Conservation (phyloP, 768 basidiomycete genomes). For the Termitomyces sp. region DNA sequence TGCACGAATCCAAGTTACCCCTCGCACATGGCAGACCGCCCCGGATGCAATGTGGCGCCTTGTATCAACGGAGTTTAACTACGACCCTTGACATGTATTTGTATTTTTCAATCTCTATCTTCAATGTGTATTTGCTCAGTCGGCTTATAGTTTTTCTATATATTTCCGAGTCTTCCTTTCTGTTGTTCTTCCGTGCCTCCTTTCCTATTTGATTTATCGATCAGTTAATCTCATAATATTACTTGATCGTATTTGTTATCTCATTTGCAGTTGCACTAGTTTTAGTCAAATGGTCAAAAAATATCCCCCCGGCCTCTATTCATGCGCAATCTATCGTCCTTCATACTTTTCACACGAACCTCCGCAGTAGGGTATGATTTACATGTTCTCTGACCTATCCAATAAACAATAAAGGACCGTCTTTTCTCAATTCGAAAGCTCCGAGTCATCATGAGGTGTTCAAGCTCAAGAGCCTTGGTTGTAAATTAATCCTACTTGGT, state of each 20-base stretch:
- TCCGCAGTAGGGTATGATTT: neutral
- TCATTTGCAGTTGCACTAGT: neutral
- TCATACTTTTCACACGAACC: neutral
- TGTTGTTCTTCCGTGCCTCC: neutral
- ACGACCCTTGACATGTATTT: conserved; percentile 3
- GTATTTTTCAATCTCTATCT: conserved; percentile 8
- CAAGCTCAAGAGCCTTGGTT: neutral
- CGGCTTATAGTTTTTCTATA: neutral
- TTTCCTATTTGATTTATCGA: neutral
- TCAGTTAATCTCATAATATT: conserved; percentile 24
- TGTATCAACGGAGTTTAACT: conserved; percentile 22
- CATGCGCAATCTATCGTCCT: neutral
- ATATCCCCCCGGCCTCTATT: neutral
- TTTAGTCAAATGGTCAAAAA: no score
- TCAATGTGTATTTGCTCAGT: conserved; percentile 2
- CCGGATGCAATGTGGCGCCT: conserved; percentile 30
- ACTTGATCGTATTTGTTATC: conserved; percentile 4
- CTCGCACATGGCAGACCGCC: conserved; percentile 37
- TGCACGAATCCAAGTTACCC: conserved; percentile 40
- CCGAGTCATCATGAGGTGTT: no score
- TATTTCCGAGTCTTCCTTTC: no score
- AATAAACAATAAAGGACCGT: neutral
- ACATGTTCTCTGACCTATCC: neutral
- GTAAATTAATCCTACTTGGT: no score
- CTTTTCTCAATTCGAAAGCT: neutral